These are phyloP conservation scores for Zarea fungicola DNA, from an alignment of 2,329 filamentous ascomycete genomes.

Conservation along the genomic window DNA sequence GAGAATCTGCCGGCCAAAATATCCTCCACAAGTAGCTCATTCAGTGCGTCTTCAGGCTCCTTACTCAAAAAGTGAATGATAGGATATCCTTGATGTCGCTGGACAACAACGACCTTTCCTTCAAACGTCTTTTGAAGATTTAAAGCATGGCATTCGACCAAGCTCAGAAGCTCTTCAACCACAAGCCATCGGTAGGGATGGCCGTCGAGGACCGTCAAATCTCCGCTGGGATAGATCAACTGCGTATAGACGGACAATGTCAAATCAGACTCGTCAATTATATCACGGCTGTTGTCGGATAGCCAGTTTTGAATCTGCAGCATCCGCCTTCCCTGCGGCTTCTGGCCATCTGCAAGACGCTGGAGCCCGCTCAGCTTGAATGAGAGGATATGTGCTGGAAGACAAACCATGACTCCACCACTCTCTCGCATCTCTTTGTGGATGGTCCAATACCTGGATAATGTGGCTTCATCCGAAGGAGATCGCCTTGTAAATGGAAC, in stretches of 20 bases:
- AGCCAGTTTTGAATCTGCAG: slow-evolving; percentile 47
- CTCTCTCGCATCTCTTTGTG: slow-evolving; percentile 34
- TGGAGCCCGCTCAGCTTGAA: slow-evolving; percentile 59
- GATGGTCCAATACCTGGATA: slow-evolving; percentile 33
- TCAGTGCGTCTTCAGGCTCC: slow-evolving; percentile 41
- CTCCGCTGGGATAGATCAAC: slow-evolving; percentile 52
- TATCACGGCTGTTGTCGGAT: slow-evolving; percentile 45
- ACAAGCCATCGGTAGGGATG: slow-evolving; percentile 48
- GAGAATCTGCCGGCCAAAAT: slow-evolving; percentile 29
- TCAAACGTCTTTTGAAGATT: slow-evolving; percentile 34
- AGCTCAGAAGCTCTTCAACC: slow-evolving; percentile 33
- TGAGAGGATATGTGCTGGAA: slow-evolving; percentile 61
- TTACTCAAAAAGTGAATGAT: slow-evolving; percentile 49
- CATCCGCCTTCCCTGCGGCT: slow-evolving; percentile 40
- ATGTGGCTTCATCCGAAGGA: slow-evolving; percentile 24
- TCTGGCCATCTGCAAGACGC: slow-evolving; percentile 42
- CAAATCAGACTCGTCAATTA: slow-evolving; percentile 60
- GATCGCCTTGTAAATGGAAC: slow-evolving; percentile 54
- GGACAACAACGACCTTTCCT: slow-evolving; percentile 16
- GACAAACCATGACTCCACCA: slow-evolving; percentile 51
- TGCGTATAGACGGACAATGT: slow-evolving; percentile 50
- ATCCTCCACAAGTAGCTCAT: slow-evolving; percentile 34
- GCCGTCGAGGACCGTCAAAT: slow-evolving; percentile 44
- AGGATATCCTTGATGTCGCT: slow-evolving; percentile 41
- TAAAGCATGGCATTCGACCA: slow-evolving; percentile 34